phyloP scores from a whole-genome alignment of 176 grass and related monocot species.

The Ensete ventricosum region DNA sequence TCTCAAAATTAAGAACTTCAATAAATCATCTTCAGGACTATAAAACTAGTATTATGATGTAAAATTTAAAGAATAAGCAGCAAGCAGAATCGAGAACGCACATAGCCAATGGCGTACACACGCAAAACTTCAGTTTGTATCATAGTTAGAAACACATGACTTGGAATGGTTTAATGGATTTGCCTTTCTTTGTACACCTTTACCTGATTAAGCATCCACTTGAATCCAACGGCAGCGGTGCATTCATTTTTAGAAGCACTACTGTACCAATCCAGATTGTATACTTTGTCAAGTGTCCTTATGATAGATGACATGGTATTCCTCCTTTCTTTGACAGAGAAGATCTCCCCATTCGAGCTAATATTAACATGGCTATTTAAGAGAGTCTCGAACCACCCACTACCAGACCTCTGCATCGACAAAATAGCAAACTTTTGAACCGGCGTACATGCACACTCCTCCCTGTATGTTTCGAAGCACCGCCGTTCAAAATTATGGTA shows the following conservation, averaged over 20 bases:
- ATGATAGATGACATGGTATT: constrained; percentile 55
- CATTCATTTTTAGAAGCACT: constrained; percentile 97
- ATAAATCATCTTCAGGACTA: too few relatives aligned
- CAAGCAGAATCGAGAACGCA: too few relatives aligned
- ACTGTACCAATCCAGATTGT: constrained; percentile 94
- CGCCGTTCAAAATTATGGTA: constrained; percentile 8
- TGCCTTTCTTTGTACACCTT: background rate
- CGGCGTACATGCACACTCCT: constrained; percentile 69
- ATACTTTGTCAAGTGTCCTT: constrained; percentile 57
- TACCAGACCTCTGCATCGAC: constrained; percentile 95
- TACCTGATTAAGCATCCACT: constrained; percentile 99
- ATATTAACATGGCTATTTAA: constrained; percentile 85
- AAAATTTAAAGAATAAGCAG: too few relatives aligned
- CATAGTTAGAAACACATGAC: background rate
- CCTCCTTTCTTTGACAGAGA: constrained; percentile 71
- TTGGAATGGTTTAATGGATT: background rate
- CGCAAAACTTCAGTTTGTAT: background rate
- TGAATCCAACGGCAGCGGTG: constrained; percentile 67
- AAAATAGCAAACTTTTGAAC: constrained; percentile 91
- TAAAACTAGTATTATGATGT: too few relatives aligned
- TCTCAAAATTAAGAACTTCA: too few relatives aligned
- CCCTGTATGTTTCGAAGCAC: constrained; percentile 32
- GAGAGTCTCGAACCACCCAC: constrained; percentile 90
- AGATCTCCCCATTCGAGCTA: constrained; percentile 92
- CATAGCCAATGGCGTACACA: background rate